Evolutionary conservation across 2,329 filamentous ascomycete species (phyloP).

Genomic region (Fusarium tricinctum): DNA sequence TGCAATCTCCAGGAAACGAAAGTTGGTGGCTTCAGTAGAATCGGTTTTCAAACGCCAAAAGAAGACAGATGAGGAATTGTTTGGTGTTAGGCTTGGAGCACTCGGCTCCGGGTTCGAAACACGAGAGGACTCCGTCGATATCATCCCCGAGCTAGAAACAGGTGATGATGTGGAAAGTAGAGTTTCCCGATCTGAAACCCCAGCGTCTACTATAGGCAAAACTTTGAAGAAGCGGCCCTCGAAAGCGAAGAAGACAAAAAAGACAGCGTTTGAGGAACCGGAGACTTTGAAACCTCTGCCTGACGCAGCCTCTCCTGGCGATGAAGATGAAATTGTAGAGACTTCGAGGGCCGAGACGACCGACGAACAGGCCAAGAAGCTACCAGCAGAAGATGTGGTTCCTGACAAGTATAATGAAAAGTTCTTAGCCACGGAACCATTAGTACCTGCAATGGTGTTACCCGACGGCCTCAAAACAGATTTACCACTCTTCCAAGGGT

Average conservation of each 20-base stretch:
- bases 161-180: conserved; percentile 59
- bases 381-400: conserved; percentile 51
- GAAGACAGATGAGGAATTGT: conserved; percentile 83
- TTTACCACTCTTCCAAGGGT: conserved; percentile 59
- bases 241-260: conserved; percentile 82
- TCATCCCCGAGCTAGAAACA: conserved; percentile 62
- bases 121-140: conserved; percentile 65
- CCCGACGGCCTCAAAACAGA: conserved; percentile 62
- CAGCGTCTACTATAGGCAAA: conserved; percentile 59
- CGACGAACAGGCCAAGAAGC: conserved; percentile 31
- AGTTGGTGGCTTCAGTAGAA: conserved; percentile 76
- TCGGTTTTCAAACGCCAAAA: conserved; percentile 83
- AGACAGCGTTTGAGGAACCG: conserved; percentile 78
- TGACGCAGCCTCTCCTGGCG: conserved; percentile 59
- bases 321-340: conserved; percentile 55
- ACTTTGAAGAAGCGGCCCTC: conserved; percentile 68
- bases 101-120: conserved; percentile 65
- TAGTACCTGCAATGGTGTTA: conserved; percentile 60
- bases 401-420: conserved; percentile 62
- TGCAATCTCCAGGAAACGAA: conserved; percentile 75
- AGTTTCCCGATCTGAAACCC: conserved; percentile 63
- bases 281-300: conserved; percentile 71
- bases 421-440: conserved; percentile 64
- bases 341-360: conserved; percentile 30
- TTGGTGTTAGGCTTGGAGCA: conserved; percentile 71